Conservation (phyloP, 2,329 filamentous ascomycete genomes). For the Neofusicoccum parvum region DNA sequence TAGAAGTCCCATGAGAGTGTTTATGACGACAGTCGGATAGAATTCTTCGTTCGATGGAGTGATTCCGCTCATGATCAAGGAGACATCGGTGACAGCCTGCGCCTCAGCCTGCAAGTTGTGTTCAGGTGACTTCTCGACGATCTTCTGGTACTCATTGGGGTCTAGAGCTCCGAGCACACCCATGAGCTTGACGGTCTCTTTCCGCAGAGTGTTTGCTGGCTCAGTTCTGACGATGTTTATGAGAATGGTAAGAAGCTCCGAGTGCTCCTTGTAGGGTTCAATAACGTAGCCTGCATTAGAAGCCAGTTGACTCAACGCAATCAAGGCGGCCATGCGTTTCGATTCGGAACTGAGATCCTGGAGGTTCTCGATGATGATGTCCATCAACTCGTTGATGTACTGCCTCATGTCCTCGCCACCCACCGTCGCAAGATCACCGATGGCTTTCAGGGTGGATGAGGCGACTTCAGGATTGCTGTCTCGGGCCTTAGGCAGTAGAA, state of each 20-base stretch:
- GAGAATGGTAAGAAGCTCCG: conserved; percentile 86
- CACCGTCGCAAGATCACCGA: conserved; percentile 91
- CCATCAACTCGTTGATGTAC: conserved; percentile 92
- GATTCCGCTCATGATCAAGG: conserved; percentile 94
- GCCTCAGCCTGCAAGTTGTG: conserved; percentile 69
- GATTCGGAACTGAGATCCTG: conserved; percentile 90
- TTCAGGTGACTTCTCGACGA: conserved; percentile 85
- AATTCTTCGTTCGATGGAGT: conserved; percentile 98
- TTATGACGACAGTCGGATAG: conserved; percentile 96
- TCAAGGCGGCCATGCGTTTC: conserved; percentile 88
- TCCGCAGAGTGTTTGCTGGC: conserved; percentile 79
- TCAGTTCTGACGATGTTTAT: conserved; percentile 95
- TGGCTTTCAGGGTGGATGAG: conserved; percentile 90
- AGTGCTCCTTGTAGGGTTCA: conserved; percentile 91
- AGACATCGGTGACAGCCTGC: conserved; percentile 84
- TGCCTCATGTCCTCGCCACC: conserved; percentile 91
- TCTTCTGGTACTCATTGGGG: conserved; percentile 94
- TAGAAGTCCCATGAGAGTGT: conserved; percentile 87
- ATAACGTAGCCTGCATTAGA: conserved; percentile 98
- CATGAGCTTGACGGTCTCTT: conserved; percentile 95
- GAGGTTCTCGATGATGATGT: conserved; percentile 87
- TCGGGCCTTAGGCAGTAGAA: conserved; percentile 88
- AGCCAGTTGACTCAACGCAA: conserved; percentile 86
- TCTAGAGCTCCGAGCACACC: conserved; percentile 93
- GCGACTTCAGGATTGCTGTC: conserved; percentile 86